Percentiles rank a stretch among this genome's conserved stretches.
Conservation (phyloP, 306 rosid genomes). For the Castanopsis chinensis region DNA sequence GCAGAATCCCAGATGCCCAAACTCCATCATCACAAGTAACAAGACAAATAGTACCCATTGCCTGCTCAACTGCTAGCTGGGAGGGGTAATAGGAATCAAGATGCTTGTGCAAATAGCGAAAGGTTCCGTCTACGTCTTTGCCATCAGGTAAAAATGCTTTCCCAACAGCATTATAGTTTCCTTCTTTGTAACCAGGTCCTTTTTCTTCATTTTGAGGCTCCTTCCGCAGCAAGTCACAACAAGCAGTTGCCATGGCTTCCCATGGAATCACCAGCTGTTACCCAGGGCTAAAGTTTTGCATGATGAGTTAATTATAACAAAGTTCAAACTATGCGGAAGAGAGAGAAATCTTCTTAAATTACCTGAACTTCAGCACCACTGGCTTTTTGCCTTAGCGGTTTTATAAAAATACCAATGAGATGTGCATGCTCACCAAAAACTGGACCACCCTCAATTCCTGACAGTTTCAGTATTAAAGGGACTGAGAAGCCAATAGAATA, state of each 20-base stretch:
- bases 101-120: slow-evolving; percentile 20
- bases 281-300: slow-evolving; percentile 69
- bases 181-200: slow-evolving; percentile 36
- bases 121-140: slow-evolving; percentile 27
- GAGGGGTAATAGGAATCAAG: slow-evolving; percentile 33
- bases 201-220: slow-evolving; percentile 41
- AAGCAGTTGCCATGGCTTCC: slow-evolving; percentile 77
- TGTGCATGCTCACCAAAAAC: slow-evolving; percentile 63
- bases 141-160: slow-evolving; percentile 22
- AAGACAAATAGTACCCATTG: slow-evolving; percentile 80
- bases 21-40: slow-evolving; percentile 78
- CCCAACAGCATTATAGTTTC: slow-evolving; percentile 30
- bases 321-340: slow-evolving; percentile 22
- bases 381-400: slow-evolving; percentile 81
- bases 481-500: slow-evolving; percentile 35
- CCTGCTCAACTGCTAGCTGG: slow-evolving; percentile 58
- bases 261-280: slow-evolving; percentile 98
- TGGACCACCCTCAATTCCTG: slow-evolving; percentile 97
- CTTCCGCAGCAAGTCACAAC: slow-evolving; percentile 56
- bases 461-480: slow-evolving; percentile 37
- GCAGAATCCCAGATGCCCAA: slow-evolving; percentile 91
- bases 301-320: slow-evolving; percentile 56
- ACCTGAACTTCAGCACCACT: slow-evolving; percentile 94
- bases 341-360: slow-evolving; percentile 28
- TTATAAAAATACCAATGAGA: slow-evolving; percentile 71